Evolutionary conservation across 306 rosid species (phyloP).

Genomic region (Ceratonia siliqua): DNA sequence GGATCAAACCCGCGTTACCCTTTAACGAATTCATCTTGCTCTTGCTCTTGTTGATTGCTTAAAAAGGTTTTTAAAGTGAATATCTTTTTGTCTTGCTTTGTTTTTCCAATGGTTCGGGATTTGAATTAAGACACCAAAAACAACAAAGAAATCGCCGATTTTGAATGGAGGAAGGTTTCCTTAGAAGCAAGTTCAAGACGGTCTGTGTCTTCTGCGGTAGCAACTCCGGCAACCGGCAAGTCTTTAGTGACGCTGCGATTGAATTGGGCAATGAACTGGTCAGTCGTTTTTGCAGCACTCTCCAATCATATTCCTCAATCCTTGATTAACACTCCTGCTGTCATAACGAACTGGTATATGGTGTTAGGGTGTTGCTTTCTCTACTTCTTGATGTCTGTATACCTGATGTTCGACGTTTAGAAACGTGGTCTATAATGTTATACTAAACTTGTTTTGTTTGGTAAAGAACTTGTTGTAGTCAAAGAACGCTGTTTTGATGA

Average conservation of each 20-base stretch:
- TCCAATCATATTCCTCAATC: slow-evolving; percentile 22
- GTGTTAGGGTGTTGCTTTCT: slow-evolving; percentile 15
- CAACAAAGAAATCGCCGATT: slow-evolving; percentile 31
- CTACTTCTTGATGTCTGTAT: slow-evolving; percentile 11
- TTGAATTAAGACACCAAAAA: slow-evolving; percentile 27
- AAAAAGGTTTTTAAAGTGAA: slow-evolving; percentile 24
- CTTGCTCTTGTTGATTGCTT: slow-evolving; percentile 39
- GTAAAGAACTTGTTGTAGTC: slow-evolving; percentile 19
- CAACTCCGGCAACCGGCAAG: slow-evolving; percentile 79
- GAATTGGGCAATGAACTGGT: slow-evolving; percentile 90
- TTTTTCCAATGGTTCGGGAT: slow-evolving; percentile 41
- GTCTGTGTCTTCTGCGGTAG: slow-evolving; percentile 95
- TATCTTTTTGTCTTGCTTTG: slow-evolving; percentile 16
- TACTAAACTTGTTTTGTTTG: slow-evolving; percentile 21
- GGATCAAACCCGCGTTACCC: slow-evolving; percentile 44
- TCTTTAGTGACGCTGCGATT: slow-evolving; percentile 82
- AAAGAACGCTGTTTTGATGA: background rate
- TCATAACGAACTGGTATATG: background rate
- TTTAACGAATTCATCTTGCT: slow-evolving; percentile 34
- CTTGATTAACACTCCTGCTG: background rate
- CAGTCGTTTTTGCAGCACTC: slow-evolving; percentile 24
- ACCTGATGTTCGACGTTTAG: slow-evolving; percentile 26
- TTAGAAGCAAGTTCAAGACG: slow-evolving; percentile 70
- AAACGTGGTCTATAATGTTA: slow-evolving; percentile 3
- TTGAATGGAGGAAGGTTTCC: slow-evolving; percentile 67